These are phyloP conservation scores for Lachancea mirantina DNA, from an alignment of 805 yeast genomes.

Conservation along the genomic window DNA sequence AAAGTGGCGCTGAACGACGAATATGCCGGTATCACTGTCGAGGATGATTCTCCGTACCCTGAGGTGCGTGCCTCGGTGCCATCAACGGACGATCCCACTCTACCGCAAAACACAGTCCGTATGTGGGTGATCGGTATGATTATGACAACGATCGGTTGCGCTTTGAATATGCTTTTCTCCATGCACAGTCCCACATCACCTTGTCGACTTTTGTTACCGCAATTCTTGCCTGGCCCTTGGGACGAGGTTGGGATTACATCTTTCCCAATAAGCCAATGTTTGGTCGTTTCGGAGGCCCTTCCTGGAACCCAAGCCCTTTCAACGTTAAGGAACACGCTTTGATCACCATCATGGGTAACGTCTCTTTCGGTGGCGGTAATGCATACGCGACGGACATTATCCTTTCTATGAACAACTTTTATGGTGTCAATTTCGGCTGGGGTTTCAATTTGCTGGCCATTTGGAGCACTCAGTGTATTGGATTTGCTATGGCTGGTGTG, in stretches of 20 bases:
- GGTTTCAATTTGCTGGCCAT: conserved; percentile 50
- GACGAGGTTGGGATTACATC: conserved; percentile 40
- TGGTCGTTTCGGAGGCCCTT: conserved; percentile 20
- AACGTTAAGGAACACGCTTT: conserved; percentile 58
- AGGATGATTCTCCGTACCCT: conserved; percentile 49
- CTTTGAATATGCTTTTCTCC: conserved; percentile 52
- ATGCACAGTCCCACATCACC: conserved; percentile 48
- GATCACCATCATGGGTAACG: conserved; percentile 47
- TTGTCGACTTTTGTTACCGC: conserved; percentile 49
- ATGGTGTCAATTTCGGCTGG: conserved; percentile 38
- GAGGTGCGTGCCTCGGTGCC: conserved; percentile 64
- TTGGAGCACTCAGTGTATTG: conserved; percentile 54
- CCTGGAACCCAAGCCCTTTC: conserved; percentile 54
- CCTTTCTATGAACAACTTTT: conserved; percentile 44
- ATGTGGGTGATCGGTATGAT: conserved; percentile 47
- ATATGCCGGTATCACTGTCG: conserved; percentile 12
- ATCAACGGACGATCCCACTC: conserved; percentile 43
- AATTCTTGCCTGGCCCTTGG: conserved; percentile 54
- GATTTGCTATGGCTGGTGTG: conserved; percentile 62
- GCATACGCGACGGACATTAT: conserved; percentile 55
- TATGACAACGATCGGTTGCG: conserved; percentile 52
- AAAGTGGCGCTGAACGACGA: conserved; percentile 7
- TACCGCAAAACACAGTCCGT: conserved; percentile 45
- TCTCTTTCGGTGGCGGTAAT: conserved; percentile 34
- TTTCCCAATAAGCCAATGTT: conserved; percentile 30